Evolutionary conservation across 306 rosid genomes (phyloP).

Genomic region (Cercis canadensis): DNA sequence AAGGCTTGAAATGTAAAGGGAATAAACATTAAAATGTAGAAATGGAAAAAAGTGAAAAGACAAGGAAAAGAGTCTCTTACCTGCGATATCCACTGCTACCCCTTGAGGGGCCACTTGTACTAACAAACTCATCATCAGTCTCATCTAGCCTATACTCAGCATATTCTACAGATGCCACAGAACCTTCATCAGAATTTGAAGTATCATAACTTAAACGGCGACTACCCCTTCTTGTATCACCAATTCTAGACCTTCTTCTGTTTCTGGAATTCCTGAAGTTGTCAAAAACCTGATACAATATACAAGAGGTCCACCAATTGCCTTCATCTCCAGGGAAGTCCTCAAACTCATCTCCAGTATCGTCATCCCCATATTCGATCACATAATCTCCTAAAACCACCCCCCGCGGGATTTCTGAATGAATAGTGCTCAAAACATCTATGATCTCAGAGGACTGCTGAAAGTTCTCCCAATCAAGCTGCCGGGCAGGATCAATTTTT

Average conservation of each 20-base stretch:
- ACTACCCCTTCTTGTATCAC: conserved; percentile 69
- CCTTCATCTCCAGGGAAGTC: conserved; percentile 86
- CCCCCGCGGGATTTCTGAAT: conserved; percentile 90
- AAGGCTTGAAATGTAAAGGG: background rate
- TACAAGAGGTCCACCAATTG: conserved; percentile 99
- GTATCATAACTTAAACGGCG: conserved; percentile 75
- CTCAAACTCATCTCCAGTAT: conserved; percentile 81
- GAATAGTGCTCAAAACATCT: conserved; percentile 95
- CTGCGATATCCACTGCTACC: conserved; percentile 72
- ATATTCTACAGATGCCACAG: conserved; percentile 74
- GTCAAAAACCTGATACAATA: conserved; percentile 86
- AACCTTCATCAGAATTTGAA: conserved; percentile 85
- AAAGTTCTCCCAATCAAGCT: conserved; percentile 97
- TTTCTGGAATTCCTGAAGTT: conserved; percentile 87
- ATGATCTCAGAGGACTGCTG: conserved; percentile 96
- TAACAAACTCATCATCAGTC: conserved; percentile 70
- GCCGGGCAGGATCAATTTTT: conserved; percentile 87
- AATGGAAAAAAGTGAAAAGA: conserved; percentile 13
- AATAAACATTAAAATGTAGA: background rate
- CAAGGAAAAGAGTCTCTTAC: conserved; percentile 44
- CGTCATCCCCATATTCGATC: conserved; percentile 92
- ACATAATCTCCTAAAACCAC: conserved; percentile 95
- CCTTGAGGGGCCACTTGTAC: conserved; percentile 63
- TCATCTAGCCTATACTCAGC: conserved; percentile 75
- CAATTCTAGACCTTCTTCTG: conserved; percentile 78